A percentile compares a stretch with the other conserved stretches of the same genome.
These are phyloP conservation scores for Neophaeococcomyces mojaviensis DNA, from an alignment of 2,329 filamentous ascomycete species.

Conservation along the genomic window DNA sequence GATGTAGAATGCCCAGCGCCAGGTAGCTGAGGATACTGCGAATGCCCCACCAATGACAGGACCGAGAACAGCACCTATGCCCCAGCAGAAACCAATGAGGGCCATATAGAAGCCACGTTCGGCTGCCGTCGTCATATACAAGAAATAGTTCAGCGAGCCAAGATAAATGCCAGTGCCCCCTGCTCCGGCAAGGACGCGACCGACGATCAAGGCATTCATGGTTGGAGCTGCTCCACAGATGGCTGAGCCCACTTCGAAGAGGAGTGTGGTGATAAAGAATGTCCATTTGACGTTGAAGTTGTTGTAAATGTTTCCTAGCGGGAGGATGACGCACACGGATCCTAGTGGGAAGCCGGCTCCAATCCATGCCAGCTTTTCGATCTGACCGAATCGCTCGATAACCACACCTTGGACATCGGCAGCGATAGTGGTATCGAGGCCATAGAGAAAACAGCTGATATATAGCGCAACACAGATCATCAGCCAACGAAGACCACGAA, in stretches of 20 bases:
- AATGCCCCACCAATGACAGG: slow-evolving; percentile 34
- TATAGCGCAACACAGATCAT: slow-evolving; percentile 9
- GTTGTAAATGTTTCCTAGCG: slow-evolving; percentile 32
- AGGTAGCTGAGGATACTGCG: slow-evolving; percentile 22
- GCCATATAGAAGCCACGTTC: slow-evolving; percentile 28
- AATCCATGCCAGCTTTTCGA: slow-evolving; percentile 38
- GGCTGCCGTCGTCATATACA: slow-evolving; percentile 16
- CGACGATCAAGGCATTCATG: slow-evolving; percentile 42
- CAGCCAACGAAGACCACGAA: no score
- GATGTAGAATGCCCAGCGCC: slow-evolving; percentile 47
- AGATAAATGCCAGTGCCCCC: slow-evolving; percentile 27
- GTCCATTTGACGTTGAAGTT: slow-evolving; percentile 42
- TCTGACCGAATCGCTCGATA: slow-evolving; percentile 30
- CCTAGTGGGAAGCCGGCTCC: slow-evolving; percentile 37
- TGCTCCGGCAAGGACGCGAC: slow-evolving; percentile 29
- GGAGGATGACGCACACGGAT: slow-evolving; percentile 33
- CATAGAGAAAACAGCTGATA: slow-evolving; percentile 20
- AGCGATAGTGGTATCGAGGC: slow-evolving; percentile 41
- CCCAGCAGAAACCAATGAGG: slow-evolving; percentile 30
- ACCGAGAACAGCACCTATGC: slow-evolving; percentile 30
- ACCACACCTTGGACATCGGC: slow-evolving; percentile 42
- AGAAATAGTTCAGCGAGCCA: slow-evolving; percentile 25
- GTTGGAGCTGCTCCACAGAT: slow-evolving; percentile 39
- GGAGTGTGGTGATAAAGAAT: slow-evolving; percentile 25
- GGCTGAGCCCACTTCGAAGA: slow-evolving; percentile 29